Evolutionary conservation across 2,329 filamentous ascomycete genomes (phyloP), one percentile per base, ranked within the genome.

Genomic region (Dichotomopilus funicola): DNA sequence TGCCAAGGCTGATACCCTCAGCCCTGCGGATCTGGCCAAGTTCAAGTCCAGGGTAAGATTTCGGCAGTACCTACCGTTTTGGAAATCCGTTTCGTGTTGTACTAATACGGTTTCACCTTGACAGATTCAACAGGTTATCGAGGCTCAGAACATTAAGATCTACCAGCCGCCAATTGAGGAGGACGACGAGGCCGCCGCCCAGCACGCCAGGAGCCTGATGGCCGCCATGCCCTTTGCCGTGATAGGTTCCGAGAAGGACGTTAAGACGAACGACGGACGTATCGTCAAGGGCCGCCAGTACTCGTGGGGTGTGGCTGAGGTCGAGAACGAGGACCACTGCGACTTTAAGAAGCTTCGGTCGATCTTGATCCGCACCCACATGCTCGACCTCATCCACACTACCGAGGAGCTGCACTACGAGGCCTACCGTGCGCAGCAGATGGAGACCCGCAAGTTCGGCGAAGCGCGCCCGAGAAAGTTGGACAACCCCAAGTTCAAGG

Each of bases 401-500:
- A 99, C 94, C 65, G 94, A 99, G 78, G 94, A 99, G 81, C 86
- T 91, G 68, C 94, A 99, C 82, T 99, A 99, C 79, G 94, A 99
- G 77, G 92, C 90, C 59, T 99, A 99, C 81, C 92, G 94, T 67
- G 94, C 94, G 54, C 90, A 95, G 75, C 95, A 99, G 78, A 99
- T 99, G 94, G 94, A 99, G 81, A 99, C 94, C 50, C 86, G 94
- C 77, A 99, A 99, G 78, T 97, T 99, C 67, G 94, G 94, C 75
- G 95, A 99, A 79, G 92, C 91, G 58, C 86, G 92, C 64, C 94
- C 94, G 66, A 83, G 92, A 75, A 99, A 99, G 84, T 81, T 99
- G 67, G 94, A 99, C 79, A 99, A 99, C 81, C 94, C 94, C 77
- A 99, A 99, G 81, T 99, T 97, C 84, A 99, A 99, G 85, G 94